phyloP scores from a whole-genome alignment of 208 protist genomes.

The Phytomonas sp. region DNA sequence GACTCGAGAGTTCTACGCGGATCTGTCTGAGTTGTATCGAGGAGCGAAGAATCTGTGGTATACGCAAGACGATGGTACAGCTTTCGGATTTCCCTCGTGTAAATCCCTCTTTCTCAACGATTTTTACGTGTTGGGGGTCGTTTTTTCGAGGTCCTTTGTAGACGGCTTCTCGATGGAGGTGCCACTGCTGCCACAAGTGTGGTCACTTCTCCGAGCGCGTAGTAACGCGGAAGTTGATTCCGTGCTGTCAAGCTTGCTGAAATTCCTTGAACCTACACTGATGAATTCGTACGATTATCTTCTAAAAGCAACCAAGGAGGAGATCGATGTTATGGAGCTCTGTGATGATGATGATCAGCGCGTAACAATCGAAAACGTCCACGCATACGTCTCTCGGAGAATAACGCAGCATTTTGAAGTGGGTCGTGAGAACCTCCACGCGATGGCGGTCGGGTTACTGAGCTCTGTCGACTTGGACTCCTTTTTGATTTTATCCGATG shows the following conservation, averaged over 20 bases:
- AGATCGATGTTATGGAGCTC: conserved; percentile 44
- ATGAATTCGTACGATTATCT: conserved; percentile 37
- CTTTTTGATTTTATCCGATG: conserved; percentile 40
- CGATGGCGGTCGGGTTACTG: conserved; percentile 52
- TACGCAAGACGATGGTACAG: conserved; percentile 35
- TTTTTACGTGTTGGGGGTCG: conserved; percentile 72
- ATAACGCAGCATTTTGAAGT: conserved; percentile 23
- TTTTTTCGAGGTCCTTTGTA: conserved; percentile 55
- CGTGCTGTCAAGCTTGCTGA: conserved; percentile 20
- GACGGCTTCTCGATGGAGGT: conserved; percentile 74
- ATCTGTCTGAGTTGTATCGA: conserved; percentile 47
- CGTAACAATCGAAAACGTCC: conserved; percentile 24
- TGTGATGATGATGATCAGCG: conserved; percentile 33
- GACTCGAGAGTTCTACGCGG: conserved; percentile 82
- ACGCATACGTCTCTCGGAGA: conserved; percentile 23
- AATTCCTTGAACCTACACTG: conserved; percentile 42
- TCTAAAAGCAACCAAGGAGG: conserved; percentile 19
- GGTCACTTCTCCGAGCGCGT: conserved; percentile 26
- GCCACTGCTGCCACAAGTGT: conserved; percentile 37
- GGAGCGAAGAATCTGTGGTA: conserved; percentile 43
- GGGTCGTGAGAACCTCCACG: conserved; percentile 39
- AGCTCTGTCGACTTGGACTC: conserved; percentile 48
- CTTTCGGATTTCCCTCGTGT: conserved; percentile 46
- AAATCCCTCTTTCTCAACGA: conserved; percentile 28
- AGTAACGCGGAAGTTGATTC: not conserved